A percentile compares a stretch with the other conserved stretches of the same genome.
These are phyloP conservation scores for Sistotremastrum suecicum DNA, from an alignment of 768 basidiomycete genomes.

Conservation along the genomic window DNA sequence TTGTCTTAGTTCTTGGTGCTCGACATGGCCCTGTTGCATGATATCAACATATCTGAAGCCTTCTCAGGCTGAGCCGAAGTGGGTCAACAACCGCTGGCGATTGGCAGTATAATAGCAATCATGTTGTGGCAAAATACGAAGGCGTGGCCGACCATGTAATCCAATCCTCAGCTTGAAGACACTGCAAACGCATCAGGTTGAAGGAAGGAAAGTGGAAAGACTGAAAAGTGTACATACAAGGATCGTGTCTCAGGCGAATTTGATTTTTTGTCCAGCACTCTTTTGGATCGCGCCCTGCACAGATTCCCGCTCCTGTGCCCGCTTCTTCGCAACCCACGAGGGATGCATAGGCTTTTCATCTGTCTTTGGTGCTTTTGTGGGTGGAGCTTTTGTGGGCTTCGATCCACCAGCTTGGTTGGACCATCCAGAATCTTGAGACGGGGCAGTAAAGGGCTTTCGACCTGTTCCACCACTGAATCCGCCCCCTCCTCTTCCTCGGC, in stretches of 20 bases:
- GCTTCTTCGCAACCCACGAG: constrained; percentile 91
- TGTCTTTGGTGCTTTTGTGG: constrained; percentile 2
- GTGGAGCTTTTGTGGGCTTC: constrained; percentile 5
- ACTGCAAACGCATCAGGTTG: too few relatives aligned
- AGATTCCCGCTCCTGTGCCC: constrained; percentile 55
- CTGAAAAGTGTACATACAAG: too few relatives aligned
- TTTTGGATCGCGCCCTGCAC: constrained; percentile 36
- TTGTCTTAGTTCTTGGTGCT: too few relatives aligned
- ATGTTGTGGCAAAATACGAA: too few relatives aligned
- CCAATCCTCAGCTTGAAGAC: too few relatives aligned
- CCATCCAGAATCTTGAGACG: constrained; percentile 6
- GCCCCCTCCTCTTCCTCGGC: neutral
- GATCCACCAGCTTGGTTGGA: constrained; percentile 5
- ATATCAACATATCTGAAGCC: too few relatives aligned
- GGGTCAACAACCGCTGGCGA: too few relatives aligned
- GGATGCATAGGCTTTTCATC: constrained; percentile 58
- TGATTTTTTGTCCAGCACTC: constrained; percentile 78
- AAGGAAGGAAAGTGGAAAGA: too few relatives aligned
- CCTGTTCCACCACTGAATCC: neutral
- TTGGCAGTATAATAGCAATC: too few relatives aligned
- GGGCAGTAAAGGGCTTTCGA: constrained; percentile 4
- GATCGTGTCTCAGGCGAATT: constrained; percentile 19
- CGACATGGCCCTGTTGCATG: too few relatives aligned
- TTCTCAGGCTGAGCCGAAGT: too few relatives aligned
- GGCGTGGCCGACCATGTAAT: too few relatives aligned